Evolutionary conservation across 495 filamentous ascomycete species (phyloP).

Genomic region (Immersiella caudata): DNA sequence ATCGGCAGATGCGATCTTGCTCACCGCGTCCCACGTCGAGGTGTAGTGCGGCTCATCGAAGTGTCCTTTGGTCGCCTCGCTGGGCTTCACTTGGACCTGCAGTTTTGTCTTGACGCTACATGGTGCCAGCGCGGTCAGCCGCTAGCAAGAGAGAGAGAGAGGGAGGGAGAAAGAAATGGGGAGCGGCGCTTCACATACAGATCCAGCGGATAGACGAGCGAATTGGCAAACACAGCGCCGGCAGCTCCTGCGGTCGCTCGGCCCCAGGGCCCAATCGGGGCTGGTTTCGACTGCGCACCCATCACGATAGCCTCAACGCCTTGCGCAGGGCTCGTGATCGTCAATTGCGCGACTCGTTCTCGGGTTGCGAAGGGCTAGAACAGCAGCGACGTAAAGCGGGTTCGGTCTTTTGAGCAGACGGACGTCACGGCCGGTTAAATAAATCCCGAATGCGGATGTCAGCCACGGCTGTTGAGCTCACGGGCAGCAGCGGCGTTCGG

Average conservation of each 20-base stretch:
- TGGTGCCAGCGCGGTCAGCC: conserved; percentile 8
- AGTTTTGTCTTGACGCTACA: conserved; percentile 93
- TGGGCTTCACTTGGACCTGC: conserved; percentile 88
- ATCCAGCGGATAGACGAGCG: conserved; percentile 93
- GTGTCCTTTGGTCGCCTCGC: conserved; percentile 36
- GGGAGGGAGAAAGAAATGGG: too few relatives aligned
- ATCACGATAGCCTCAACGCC: conserved; percentile 50
- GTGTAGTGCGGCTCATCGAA: conserved; percentile 70
- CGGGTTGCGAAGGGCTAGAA: background rate
- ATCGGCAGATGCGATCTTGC: conserved; percentile 81
- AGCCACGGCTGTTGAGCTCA: conserved; percentile 6
- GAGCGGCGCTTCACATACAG: conserved; percentile 64
- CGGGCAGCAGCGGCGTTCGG: background rate
- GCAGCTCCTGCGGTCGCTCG: conserved; percentile 89
- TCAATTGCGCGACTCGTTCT: background rate
- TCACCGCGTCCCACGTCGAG: conserved; percentile 84
- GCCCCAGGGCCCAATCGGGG: conserved; percentile 85
- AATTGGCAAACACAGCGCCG: conserved; percentile 92
- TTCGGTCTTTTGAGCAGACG: background rate
- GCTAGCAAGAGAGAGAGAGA: background rate
- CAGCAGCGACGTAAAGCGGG: background rate
- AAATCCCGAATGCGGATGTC: background rate
- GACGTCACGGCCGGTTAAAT: conserved; percentile 14
- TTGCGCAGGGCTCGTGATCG: conserved; percentile 5
- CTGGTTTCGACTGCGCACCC: conserved; percentile 79